Conservation (phyloP, 2,329 filamentous ascomycete species). For the Aureobasidium musti region DNA sequence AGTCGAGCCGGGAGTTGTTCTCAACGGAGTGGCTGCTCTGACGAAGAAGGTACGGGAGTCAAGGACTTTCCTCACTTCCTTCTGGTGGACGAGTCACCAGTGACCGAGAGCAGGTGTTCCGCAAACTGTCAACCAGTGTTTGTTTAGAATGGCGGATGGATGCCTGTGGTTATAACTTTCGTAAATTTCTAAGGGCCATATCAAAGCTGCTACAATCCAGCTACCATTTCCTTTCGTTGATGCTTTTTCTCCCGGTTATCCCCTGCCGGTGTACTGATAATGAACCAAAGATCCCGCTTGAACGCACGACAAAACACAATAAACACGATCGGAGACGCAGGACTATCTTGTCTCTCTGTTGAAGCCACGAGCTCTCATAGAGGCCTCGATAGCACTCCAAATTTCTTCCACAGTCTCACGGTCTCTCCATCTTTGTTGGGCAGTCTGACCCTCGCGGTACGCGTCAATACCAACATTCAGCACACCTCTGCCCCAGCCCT, state of each 20-base stretch:
- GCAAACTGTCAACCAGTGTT: background rate
- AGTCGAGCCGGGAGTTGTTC: background rate
- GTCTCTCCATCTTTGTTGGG: conserved; percentile 71
- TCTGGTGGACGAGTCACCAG: background rate
- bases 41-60: background rate
- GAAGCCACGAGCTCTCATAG: conserved; percentile 69
- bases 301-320: conserved; percentile 21
- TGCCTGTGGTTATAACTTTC: background rate
- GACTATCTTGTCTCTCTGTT: conserved; percentile 19
- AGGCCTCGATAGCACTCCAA: conserved; percentile 84
- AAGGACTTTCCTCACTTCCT: background rate
- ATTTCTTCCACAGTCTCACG: conserved; percentile 90
- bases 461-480: conserved; percentile 79
- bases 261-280: conserved; percentile 9
- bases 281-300: conserved; percentile 13
- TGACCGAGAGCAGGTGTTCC: background rate
- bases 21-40: background rate
- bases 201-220: background rate
- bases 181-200: background rate
- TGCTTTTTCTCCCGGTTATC: conserved; percentile 5
- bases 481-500: conserved; percentile 83
- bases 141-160: background rate
- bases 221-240: background rate
- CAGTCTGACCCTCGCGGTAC: conserved; percentile 60
- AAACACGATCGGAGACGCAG: background rate